Conservation (phyloP, 2,329 filamentous ascomycete genomes). For the Juglanconis juglandina region DNA sequence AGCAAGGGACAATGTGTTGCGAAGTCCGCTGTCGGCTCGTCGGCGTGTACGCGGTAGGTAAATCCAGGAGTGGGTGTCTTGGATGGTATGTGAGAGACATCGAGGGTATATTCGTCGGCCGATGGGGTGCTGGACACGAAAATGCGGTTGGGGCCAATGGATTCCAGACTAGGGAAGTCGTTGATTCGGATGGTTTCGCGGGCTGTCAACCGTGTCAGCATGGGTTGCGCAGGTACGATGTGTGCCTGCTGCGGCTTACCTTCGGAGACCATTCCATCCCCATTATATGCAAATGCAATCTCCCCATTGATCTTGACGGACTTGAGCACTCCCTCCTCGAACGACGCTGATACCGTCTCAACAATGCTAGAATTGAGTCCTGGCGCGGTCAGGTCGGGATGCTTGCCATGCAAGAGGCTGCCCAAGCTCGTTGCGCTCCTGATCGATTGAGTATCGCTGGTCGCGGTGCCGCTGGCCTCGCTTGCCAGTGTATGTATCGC, state of each 20-base stretch:
- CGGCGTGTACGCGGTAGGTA: constrained; percentile 83
- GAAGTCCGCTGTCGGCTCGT: constrained; percentile 42
- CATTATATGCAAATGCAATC: constrained; percentile 80
- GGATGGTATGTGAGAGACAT: constrained; percentile 62
- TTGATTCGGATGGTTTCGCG: constrained; percentile 75
- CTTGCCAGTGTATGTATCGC: constrained; percentile 58
- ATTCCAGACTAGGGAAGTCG: constrained; percentile 83
- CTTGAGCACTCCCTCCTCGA: constrained; percentile 69
- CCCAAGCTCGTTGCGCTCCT: constrained; percentile 80
- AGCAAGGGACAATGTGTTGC: constrained; percentile 66
- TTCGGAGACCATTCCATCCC: constrained; percentile 43
- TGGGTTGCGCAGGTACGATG: neutral
- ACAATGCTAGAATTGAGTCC: constrained; percentile 87
- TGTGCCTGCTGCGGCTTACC: constrained; percentile 44
- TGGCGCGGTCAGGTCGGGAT: constrained; percentile 75
- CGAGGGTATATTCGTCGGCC: constrained; percentile 76
- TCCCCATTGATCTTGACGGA: constrained; percentile 79
- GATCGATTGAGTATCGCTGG: constrained; percentile 86
- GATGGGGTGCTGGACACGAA: constrained; percentile 70
- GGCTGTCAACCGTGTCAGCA: constrained; percentile 30
- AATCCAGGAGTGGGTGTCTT: constrained; percentile 77
- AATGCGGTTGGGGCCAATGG: constrained; percentile 88
- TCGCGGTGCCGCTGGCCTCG: constrained; percentile 54
- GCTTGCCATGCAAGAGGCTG: constrained; percentile 65
- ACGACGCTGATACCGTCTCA: constrained; percentile 83